Base-by-base conservation (phyloP, 106 monocot genomes). In the Iris macrosiphon region DNA sequence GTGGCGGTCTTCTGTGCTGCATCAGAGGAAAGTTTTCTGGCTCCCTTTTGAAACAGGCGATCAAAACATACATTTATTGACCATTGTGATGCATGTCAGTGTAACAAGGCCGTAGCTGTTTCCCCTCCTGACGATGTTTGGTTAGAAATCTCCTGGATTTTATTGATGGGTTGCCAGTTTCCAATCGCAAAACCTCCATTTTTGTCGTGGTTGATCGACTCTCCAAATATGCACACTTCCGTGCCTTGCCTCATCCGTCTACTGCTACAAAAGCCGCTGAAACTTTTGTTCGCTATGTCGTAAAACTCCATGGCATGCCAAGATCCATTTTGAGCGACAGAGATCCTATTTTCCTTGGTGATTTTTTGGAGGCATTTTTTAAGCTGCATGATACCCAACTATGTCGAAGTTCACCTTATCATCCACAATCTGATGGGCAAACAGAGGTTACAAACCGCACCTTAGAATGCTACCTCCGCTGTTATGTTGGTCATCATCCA, bases 351-450 rank as follows among this genome's bases (percentile, higher is more conserved):
- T 68, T 59, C 12, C 34, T 21, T n/a, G 59, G 58, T 25, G 0
- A 31, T 0, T 37, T 68, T 0, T 59, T 48, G 47, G 4, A 49
- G 14, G 45, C 59, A 7, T 14, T 59, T 2, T 34, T 68, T 16
- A 46, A 47, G 7, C 1, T 31, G 3, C 0, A 19, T 4, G 59
- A 13, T 0, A 27, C 10, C n/a, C 12, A 31, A 4, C 13, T 68
- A 2, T 8, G 20, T 2, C 19, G 48, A 7, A 21, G 18, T 0
- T 34, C 34, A 0, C 17, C 58, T 28, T 68, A 68, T 5, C 59
- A 59, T 7, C 68, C 59, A 0, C 45, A 68, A 38, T 47, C 47
- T 0, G 68, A 68, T 38, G 59, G 58, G 1, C 58, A 66, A 19
- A 31, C 66, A 4, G 40, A 66, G 31, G 21, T 31, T 0, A 20